These are phyloP conservation scores for Stachybotrys chartarum DNA, from an alignment of 2,329 filamentous ascomycete species.

Conservation along the genomic window DNA sequence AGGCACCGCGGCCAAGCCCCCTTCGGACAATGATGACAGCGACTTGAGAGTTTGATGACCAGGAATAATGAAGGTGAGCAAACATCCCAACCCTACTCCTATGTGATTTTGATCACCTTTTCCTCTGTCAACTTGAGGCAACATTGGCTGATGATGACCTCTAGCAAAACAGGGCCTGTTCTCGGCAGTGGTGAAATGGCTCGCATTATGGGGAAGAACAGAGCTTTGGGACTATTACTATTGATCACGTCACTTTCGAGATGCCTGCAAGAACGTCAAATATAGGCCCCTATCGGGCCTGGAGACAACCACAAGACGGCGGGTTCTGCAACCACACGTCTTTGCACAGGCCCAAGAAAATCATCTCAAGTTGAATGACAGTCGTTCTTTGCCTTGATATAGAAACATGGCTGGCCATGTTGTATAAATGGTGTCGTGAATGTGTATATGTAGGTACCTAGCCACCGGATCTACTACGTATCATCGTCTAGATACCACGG, in stretches of 20 bases:
- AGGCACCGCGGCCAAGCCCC: constrained; percentile 57
- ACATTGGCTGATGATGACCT: too few relatives aligned
- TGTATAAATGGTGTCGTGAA: too few relatives aligned
- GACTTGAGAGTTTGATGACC: constrained; percentile 39
- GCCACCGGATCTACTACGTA: too few relatives aligned
- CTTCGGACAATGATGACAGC: constrained; percentile 62
- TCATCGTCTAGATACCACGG: too few relatives aligned
- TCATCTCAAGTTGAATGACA: too few relatives aligned
- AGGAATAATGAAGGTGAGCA: constrained; percentile 21
- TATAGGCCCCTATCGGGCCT: constrained; percentile 1
- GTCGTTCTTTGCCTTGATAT: too few relatives aligned
- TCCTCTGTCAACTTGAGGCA: too few relatives aligned
- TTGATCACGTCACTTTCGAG: neutral
- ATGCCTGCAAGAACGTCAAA: constrained; percentile 5
- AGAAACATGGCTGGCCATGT: too few relatives aligned
- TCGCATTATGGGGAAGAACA: neutral
- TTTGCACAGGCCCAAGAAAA: too few relatives aligned
- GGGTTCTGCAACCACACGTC: neutral
- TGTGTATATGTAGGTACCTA: too few relatives aligned
- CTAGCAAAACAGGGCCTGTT: neutral
- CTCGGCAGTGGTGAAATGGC: neutral
- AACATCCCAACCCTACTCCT: too few relatives aligned
- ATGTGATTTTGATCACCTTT: too few relatives aligned
- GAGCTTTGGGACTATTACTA: neutral
- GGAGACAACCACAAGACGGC: neutral